Percentiles rank a stretch among this genome's conserved stretches.
These are phyloP conservation scores for Botrytis medusae DNA, from an alignment of 2,329 filamentous ascomycete species.

Conservation along the genomic window DNA sequence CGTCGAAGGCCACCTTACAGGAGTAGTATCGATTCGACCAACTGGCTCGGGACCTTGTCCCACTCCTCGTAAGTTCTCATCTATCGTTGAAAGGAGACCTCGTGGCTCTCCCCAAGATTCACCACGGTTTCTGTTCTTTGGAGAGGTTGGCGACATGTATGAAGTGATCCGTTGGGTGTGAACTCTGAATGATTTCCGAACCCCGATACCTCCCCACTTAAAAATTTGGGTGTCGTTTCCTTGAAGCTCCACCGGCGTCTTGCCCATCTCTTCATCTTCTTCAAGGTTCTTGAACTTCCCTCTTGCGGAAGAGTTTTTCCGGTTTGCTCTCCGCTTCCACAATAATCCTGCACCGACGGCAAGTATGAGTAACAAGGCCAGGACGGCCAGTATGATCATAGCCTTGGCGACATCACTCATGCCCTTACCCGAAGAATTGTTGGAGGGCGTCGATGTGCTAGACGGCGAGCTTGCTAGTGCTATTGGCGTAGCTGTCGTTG, in stretches of 20 bases:
- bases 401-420: conserved; percentile 8
- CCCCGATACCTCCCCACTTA: conserved; percentile 18
- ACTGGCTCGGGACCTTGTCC: neutral
- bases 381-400: conserved; percentile 13
- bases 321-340: conserved; percentile 1
- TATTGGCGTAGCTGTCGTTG: conserved; percentile 2
- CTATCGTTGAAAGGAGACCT: neutral
- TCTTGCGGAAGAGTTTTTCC: neutral
- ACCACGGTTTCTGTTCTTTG: neutral
- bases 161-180: conserved; percentile 16
- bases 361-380: conserved; percentile 4
- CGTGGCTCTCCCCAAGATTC: conserved; percentile 16
- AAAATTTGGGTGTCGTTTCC: conserved; percentile 16
- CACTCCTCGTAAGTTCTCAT: conserved; percentile 2
- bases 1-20: conserved; percentile 8
- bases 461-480: neutral
- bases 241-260: conserved; percentile 11
- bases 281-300: conserved; percentile 20
- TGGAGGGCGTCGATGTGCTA: neutral
- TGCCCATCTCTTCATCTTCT: neutral
- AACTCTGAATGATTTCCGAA: conserved; percentile 4
- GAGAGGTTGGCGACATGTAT: neutral
- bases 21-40: neutral
- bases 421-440: neutral
- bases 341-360: neutral